Percentiles rank a stretch among this genome's conserved stretches.
phyloP scores from a whole-genome alignment of 2,329 filamentous ascomycete species.

The Paecilomyces formosus region DNA sequence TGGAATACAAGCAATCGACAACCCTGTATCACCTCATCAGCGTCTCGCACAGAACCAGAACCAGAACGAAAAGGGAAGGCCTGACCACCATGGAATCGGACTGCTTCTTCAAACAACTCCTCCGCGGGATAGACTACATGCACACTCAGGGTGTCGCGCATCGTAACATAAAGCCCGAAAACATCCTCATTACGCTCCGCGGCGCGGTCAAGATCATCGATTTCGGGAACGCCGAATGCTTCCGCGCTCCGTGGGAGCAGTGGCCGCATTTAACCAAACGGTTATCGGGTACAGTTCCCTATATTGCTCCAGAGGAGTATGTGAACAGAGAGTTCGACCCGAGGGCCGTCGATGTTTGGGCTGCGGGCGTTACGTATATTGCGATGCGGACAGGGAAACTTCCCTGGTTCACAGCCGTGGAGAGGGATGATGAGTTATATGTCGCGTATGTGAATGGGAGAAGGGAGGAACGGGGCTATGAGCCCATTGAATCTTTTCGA shows the following conservation, averaged over 20 bases:
- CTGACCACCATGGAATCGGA: conserved; percentile 67
- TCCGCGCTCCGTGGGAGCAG: conserved; percentile 90
- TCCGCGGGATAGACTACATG: conserved; percentile 87
- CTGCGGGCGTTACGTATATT: conserved; percentile 91
- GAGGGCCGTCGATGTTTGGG: conserved; percentile 86
- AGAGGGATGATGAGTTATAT: conserved; percentile 83
- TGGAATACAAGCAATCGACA: conserved; percentile 83
- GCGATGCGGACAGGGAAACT: conserved; percentile 85
- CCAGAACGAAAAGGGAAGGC: conserved; percentile 66
- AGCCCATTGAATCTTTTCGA: conserved; percentile 77
- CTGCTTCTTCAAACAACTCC: conserved; percentile 91
- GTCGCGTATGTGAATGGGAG: conserved; percentile 75
- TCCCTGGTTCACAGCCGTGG: conserved; percentile 81
- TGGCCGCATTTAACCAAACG: conserved; percentile 87
- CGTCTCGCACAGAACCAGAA: conserved; percentile 16
- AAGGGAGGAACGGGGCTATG: conserved; percentile 76
- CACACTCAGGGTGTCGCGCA: conserved; percentile 83
- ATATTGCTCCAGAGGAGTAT: conserved; percentile 87
- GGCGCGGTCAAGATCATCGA: conserved; percentile 53
- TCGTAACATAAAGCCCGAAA: conserved; percentile 53
- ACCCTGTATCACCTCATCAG: conserved; percentile 63
- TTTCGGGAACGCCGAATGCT: conserved; percentile 73
- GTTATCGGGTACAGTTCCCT: conserved; percentile 82
- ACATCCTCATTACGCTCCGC: conserved; percentile 52
- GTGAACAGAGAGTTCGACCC: conserved; percentile 77